A percentile compares a stretch with the other conserved stretches of the same genome.
phyloP scores from a whole-genome alignment of 2,329 filamentous ascomycete genomes.

The Paramyrothecium roridum region DNA sequence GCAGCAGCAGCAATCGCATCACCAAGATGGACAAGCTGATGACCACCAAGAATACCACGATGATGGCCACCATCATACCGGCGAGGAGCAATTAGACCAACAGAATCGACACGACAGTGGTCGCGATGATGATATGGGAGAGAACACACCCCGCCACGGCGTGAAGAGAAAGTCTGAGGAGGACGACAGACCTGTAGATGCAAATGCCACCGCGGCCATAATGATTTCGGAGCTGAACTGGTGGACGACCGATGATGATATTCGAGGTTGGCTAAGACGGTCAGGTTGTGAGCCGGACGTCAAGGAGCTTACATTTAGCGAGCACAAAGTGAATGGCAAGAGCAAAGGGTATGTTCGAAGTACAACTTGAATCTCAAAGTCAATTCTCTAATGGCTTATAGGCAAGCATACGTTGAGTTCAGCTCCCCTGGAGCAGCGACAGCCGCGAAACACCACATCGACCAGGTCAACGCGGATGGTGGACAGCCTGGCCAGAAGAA shows the following conservation, averaged over 20 bases:
- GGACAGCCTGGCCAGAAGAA: slow-evolving; percentile 62
- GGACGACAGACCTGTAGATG: slow-evolving; percentile 57
- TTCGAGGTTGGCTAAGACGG: slow-evolving; percentile 79
- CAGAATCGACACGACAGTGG: slow-evolving; percentile 38
- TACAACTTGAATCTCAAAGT: not conserved
- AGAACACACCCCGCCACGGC: slow-evolving; percentile 36
- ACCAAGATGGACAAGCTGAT: slow-evolving; percentile 29
- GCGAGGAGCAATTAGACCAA: slow-evolving; percentile 31
- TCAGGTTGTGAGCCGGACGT: slow-evolving; percentile 81
- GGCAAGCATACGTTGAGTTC: slow-evolving; percentile 83
- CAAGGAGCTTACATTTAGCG: slow-evolving; percentile 92
- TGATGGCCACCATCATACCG: slow-evolving; percentile 25
- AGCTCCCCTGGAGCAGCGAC: slow-evolving; percentile 79
- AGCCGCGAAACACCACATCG: slow-evolving; percentile 78
- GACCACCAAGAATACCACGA: slow-evolving; percentile 24
- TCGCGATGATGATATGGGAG: slow-evolving; percentile 20
- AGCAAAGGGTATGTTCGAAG: slow-evolving; percentile 76
- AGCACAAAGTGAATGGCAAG: slow-evolving; percentile 98
- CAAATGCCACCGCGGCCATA: slow-evolving; percentile 64
- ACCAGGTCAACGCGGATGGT: slow-evolving; percentile 54
- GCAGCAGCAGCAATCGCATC: slow-evolving; percentile 22
- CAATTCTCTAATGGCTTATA: slow-evolving; percentile 22
- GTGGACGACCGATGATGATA: slow-evolving; percentile 96
- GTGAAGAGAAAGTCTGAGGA: slow-evolving; percentile 60
- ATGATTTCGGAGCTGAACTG: slow-evolving; percentile 89